Conservation (phyloP, 371 early-diverging fungal species). For the Mortierella sp. region DNA sequence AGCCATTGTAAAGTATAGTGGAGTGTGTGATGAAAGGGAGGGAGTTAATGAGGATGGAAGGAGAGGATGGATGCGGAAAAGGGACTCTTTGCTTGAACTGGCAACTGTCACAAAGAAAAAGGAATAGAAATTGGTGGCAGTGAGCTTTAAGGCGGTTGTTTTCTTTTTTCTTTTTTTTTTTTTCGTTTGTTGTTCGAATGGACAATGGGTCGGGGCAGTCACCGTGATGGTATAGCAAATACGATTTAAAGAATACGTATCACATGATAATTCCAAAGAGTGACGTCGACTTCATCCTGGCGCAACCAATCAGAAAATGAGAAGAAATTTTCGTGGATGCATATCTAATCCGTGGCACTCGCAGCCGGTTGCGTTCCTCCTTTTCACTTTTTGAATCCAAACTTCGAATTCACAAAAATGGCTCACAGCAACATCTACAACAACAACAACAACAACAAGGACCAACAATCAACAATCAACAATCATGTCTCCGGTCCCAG, state of each 20-base stretch:
- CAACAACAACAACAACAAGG: constrained; percentile 31
- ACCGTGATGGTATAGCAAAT: not conserved
- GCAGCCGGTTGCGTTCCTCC: constrained; percentile 29
- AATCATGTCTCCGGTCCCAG: not conserved
- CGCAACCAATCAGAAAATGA: not conserved
- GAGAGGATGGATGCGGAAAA: not conserved
- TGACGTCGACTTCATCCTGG: not conserved
- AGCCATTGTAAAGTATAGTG: constrained; percentile 27
- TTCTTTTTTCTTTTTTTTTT: constrained; percentile 17
- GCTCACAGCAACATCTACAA: constrained; percentile 97
- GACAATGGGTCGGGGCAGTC: not conserved
- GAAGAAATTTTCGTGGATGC: constrained; percentile 16
- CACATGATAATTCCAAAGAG: not conserved
- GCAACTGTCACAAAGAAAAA: not conserved
- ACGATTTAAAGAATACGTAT: not conserved
- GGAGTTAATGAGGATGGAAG: not conserved
- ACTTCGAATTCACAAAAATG: constrained; percentile 75
- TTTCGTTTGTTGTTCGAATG: not conserved
- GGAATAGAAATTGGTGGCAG: too few relatives aligned
- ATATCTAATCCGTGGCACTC: constrained; percentile 3
- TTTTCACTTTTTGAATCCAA: constrained; percentile 44
- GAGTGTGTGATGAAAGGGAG: constrained; percentile 10
- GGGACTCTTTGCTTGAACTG: not conserved
- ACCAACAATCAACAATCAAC: not conserved
- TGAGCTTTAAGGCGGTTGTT: not conserved